Evolutionary conservation across 2,329 filamentous ascomycete genomes (phyloP).

Genomic region (Trichophyton benhamiae): DNA sequence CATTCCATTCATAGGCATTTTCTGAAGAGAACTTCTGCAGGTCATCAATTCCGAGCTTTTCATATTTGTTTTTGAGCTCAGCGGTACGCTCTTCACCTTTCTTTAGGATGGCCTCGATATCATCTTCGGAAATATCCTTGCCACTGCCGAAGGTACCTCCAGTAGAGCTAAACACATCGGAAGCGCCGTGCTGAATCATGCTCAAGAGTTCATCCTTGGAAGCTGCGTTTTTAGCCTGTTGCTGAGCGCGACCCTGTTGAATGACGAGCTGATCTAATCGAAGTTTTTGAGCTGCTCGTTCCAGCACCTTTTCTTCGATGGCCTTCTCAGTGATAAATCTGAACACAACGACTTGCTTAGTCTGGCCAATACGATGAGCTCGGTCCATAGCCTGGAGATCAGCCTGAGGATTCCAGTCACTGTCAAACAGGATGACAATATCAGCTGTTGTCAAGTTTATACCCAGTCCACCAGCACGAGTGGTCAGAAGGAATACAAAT

Average conservation of each 20-base stretch:
- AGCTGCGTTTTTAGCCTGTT: conserved; percentile 76
- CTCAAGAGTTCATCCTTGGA: conserved; percentile 92
- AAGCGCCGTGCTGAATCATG: conserved; percentile 99
- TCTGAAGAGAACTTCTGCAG: conserved; percentile 96
- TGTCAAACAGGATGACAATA: conserved; percentile 92
- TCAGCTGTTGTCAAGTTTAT: conserved; percentile 95
- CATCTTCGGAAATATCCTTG: conserved; percentile 63
- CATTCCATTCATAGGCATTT: conserved; percentile 98
- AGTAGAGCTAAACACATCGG: conserved; percentile 73
- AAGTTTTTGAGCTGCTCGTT: conserved; percentile 91
- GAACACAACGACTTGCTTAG: conserved; percentile 94
- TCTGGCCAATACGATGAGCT: conserved; percentile 95
- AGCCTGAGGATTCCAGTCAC: conserved; percentile 97
- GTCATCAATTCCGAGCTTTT: conserved; percentile 92
- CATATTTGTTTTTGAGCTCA: conserved; percentile 82
- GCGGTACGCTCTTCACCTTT: conserved; percentile 83
- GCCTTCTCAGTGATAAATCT: conserved; percentile 95
- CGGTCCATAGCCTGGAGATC: conserved; percentile 98
- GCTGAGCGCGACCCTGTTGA: conserved; percentile 88
- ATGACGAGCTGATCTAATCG: conserved; percentile 95
- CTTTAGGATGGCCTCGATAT: conserved; percentile 77
- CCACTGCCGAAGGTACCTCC: conserved; percentile 49
- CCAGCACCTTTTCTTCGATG: conserved; percentile 95
- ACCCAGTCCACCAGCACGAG: conserved; percentile 84
- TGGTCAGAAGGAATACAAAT: conserved; percentile 91